Evolutionary conservation across 2,329 filamentous ascomycete species (phyloP), one percentile per base, ranked within the genome.

Genomic region (Davidsoniella virescens): DNA sequence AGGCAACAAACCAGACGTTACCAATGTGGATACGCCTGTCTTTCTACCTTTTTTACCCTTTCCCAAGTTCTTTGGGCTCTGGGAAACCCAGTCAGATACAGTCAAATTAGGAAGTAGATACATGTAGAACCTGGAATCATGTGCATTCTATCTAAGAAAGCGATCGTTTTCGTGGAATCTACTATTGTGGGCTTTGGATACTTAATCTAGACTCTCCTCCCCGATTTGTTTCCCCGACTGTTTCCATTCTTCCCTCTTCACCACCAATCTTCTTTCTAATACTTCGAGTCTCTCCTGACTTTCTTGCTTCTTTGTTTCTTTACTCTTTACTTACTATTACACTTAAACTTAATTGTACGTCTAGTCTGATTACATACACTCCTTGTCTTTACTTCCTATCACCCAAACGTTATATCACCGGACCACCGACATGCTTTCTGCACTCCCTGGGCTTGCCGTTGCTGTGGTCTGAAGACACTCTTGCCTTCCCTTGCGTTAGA

Each of bases 301-400:
- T 36, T 26, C 40, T 38, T 29, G 36, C 18, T 49, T 49, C 39
- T 43, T 49, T 18, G 29, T 43, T 42, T n/a, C 17, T 38, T 37
- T 49, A 49, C 33, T 49, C 37, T 33, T 43, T 33, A 33, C 26
- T 26, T 33, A 33, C 26, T 47, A 47, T 47, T 47, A 47, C 12
- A 20, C 44, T 46, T 42, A 20, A 14, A 42, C 17, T 10, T 20
- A 10, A 41, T 16, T 41, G 39, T 41, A 10, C 10, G 23, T 16
- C 18, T 4, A 20, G 20, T 4, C 20, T 20, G 20, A 20, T 20
- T 20, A 20, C 20, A 20, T 20, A 20, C 17, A 5, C 40, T 10
- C 18, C 40, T 23, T 23, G 17, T 9, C 26, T 12, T 12, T 33
- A 33, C 26, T 10, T 8, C 26, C 26, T 33, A 10, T 5, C 8